Evolutionary conservation across 1,284 basidiomycete species (phyloP), one percentile per base, ranked within the genome.

Genomic region (Cryptococcus sp.): DNA sequence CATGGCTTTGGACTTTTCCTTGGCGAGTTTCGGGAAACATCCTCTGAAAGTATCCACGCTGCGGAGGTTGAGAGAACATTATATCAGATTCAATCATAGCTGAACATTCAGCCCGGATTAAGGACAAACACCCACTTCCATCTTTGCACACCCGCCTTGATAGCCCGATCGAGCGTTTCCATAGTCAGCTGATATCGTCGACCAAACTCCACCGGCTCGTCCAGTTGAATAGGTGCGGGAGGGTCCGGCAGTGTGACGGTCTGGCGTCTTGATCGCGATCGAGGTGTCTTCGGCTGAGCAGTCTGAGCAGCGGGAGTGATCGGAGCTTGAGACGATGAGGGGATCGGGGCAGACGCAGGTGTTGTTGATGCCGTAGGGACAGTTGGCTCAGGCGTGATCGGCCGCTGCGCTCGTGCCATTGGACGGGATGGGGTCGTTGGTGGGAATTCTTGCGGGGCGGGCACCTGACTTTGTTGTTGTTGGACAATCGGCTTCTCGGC

Each of bases 111-210:
- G 31, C 8, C 8, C 2, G 31, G 19, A 11, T 25, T 25, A 19
- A 25, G 8, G 38, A 23, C 10, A 22, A 16, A 2, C 11, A 77
- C 75, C 64, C 60, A 78, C 75, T 70, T 75, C 73, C 74, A 74
- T 50, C 72, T 71, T 50, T 75, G 68, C 17, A 75, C 62, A 13
- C 73, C 74, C 39, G 67, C 69, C 49, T 70, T 66, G 15, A 75
- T 67, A 8, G 75, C 76, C 25, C 72, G 65, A 35, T 76, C 71
- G 7, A 78, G 49, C 15, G 74, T 70, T 22, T 74, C 65, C 49
- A 74, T 64, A 10, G 76, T 67, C 15, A 69, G 51, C 56, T 71
- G 60, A 52, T 76, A 76, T 45, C 77, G 62, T 48, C 66, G 65
- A 17, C 77, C 78, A 55, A 69, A 79, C 45, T 68, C 66, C 5